Evolutionary conservation across 2,329 filamentous ascomycete species (phyloP), one percentile per base, ranked within the genome.

Genomic region (Chaetomium strumarium): DNA sequence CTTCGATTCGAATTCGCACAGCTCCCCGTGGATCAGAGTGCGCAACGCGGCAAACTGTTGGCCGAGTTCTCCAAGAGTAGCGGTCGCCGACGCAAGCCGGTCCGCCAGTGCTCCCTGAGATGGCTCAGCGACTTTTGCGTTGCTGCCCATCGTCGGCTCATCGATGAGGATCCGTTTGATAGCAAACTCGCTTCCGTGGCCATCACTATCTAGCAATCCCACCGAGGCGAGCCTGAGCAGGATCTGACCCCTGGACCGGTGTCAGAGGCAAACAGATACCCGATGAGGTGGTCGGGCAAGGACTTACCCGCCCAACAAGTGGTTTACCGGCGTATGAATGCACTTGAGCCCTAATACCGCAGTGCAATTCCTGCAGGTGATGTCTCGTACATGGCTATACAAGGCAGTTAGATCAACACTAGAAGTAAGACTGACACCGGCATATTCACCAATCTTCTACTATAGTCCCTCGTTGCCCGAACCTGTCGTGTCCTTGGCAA

Each of bases 231-330:
- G 54, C 8, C 64, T 64, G 8, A 74, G 61, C 13, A 74, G 61
- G 13, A 71, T 53, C 51, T 73, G 70, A 41, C 64, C 64, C 24
- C 71, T 75, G 33, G 3, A 14, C 24, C 20, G 19, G 13, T 33
- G 33, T 40, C 33, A 46, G 40, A 24, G 19, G 9, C 19, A 34
- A 44, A 34, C 34, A 8, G 14, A n/a, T 14, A 37, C 14, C 13
- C 13, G 13, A n/a, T 8, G 43, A 20, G 19, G 4, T 20, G 20
- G 36, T 2, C 12, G 34, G 14, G 24, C 4, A 24, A 41, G 36
- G 42, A 56, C 67, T 58, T 57, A 74, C 73, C 66, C 56, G 16
- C 66, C 51, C 20, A 74, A 53, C 19, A 68, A 66, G 57, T 74
- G 70, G 43, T 71, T 71, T 1, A 61, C 42, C 0, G 69, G 64